These are phyloP conservation scores for Phytophthora pinifolia DNA, from an alignment of 352 stramenopile genomes.

Conservation along the genomic window DNA sequence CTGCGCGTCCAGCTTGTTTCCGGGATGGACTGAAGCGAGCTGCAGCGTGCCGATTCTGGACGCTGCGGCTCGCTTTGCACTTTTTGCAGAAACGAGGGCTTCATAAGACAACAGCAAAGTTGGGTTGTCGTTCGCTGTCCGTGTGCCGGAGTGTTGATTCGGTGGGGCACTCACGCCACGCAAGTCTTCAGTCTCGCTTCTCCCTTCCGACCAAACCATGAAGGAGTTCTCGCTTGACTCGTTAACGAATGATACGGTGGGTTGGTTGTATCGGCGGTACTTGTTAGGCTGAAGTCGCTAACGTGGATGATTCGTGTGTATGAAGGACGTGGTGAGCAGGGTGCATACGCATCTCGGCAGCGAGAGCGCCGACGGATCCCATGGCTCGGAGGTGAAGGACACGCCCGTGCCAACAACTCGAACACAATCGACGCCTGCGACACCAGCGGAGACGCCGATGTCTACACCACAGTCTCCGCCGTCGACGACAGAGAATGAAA, in stretches of 20 bases:
- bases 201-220: conserved; percentile 26
- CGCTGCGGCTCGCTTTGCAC: no score
- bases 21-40: conserved; percentile 18
- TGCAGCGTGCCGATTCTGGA: no score
- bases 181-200: conserved; percentile 27
- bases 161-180: conserved; percentile 16
- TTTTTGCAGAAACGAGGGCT: conserved; percentile 14
- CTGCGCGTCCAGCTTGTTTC: conserved; percentile 26
- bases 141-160: conserved; percentile 16
- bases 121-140: conserved; percentile 15
- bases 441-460: background rate
- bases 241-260: conserved; percentile 29
- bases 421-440: background rate
- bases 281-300: conserved; percentile 4
- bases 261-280: background rate
- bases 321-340: conserved; percentile 13
- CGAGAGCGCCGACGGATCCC: conserved; percentile 12
- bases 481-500: background rate
- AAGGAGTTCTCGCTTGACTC: conserved; percentile 29
- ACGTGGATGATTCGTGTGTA: conserved; percentile 1
- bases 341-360: conserved; percentile 11
- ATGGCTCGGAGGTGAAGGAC: background rate
- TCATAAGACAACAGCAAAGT: conserved; percentile 20
- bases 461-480: background rate
- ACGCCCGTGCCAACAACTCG: conserved; percentile 1